Evolutionary conservation across 2,329 filamentous ascomycete species (phyloP), one percentile per base, ranked within the genome.

Genomic region (Neopestalotiopsis clavispora): DNA sequence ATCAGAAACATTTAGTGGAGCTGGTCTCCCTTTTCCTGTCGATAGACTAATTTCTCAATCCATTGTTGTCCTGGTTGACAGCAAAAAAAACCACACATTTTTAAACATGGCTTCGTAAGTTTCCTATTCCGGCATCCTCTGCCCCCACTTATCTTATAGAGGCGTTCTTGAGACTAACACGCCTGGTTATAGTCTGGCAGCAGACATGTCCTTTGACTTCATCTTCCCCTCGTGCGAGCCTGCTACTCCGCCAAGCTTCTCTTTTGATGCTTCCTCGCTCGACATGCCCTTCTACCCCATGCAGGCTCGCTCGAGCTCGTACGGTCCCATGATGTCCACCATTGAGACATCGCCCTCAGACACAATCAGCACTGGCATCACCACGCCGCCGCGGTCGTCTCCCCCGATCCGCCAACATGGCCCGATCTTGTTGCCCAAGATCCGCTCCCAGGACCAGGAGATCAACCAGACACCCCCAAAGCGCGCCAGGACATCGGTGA

Each of bases 361-460:
- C 78, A 92, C 92, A 58, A 84, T 90, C 74, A 86, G 88, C 82
- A 92, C 91, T 23, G 85, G 87, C 73, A 85, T 89, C 74, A 92
- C 90, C 66, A 94, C 92, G 13, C 92, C 93, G 52, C 82, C 86
- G 56, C 83, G 86, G 66, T 87, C 86, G 66, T 85, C 87, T 72
- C 92, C 92, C 42, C 92, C 93, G 70, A 88, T 95, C 74, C 88
- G 91, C 70, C 91, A 94, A 71, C 91, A 94, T 81, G 93, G 94
- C 66, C 93, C 94, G 65, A 84, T 94, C 63, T 84, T 97, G 69
- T 86, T 97, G 40, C 94, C 94, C 76, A 96, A 94, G 86, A 95
- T 97, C 82, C 89, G 94, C 70, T 89, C 89, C 56, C 94, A 96
- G 81, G 94, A 97, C 81, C 92, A 95, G 81, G 86, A 91, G 71